phyloP scores from a whole-genome alignment of 257 asterid species.

The Gynochthodes officinalis region DNA sequence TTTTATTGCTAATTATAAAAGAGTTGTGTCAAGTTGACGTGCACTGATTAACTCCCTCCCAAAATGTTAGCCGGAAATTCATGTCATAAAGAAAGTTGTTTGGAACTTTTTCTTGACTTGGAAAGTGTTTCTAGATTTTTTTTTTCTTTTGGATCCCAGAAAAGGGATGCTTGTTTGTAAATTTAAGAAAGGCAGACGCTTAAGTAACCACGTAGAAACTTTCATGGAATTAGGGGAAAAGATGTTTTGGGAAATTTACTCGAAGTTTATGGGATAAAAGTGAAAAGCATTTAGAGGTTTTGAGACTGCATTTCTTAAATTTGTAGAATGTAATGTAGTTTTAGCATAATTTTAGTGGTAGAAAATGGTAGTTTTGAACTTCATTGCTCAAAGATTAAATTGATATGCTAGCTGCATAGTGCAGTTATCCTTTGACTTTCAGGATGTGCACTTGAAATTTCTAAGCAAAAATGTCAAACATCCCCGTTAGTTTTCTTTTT shows the following conservation, averaged over 20 bases:
- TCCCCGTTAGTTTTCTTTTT: neutral
- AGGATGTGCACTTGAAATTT: neutral
- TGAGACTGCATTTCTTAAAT: neutral
- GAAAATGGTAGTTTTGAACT: neutral
- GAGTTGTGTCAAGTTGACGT: neutral
- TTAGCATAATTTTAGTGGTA: neutral
- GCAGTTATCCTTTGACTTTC: neutral
- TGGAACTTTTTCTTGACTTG: neutral
- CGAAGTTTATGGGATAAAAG: neutral
- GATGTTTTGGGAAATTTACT: neutral
- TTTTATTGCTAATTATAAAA: neutral
- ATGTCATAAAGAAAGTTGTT: neutral
- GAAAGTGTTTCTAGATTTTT: neutral
- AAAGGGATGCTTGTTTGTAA: too few species aligned
- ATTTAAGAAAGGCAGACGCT: neutral
- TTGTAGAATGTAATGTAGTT: neutral
- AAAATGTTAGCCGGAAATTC: neutral
- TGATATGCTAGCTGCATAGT: neutral
- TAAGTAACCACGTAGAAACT: neutral
- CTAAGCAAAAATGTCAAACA: neutral
- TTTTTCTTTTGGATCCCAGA: too few species aligned
- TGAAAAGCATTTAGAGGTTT: neutral
- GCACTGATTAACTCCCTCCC: neutral
- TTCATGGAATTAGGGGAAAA: neutral
- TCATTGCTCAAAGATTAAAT: neutral